Evolutionary conservation across 2,329 filamentous ascomycete genomes (phyloP), one percentile per base, ranked within the genome.

Genomic region (Aspergillus novoparasiticus): DNA sequence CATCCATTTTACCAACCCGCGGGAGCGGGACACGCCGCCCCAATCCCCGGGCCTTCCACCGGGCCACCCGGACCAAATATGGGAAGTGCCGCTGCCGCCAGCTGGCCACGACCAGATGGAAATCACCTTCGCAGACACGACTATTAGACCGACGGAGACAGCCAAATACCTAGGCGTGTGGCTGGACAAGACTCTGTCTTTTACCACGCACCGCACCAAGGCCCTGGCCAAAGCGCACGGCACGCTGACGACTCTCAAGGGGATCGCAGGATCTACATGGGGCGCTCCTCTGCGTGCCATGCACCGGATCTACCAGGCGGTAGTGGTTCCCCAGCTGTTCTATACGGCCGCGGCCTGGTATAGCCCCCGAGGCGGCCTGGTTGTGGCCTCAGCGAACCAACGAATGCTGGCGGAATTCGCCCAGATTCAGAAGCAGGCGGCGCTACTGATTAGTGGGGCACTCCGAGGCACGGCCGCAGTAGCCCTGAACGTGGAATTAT

Each of bases 281-380:
- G 61, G 61, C 2, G 39, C 39, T 19, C 61, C 61, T 1, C n/a
- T 64, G 9, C 12, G 19, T 23, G 64, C 46, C 9, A 66, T 75
- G 43, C 55, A 66, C 14, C 55, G 56, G 62, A 67, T 75, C 34
- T 75, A 74, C 57, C 32, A 71, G 65, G 70, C 64, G 45, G 69
- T 72, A n/a, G 64, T 70, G 19, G 65, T 75, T 26, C 72, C 68
- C 11, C 66, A 74, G 65, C 69, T 77, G 50, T 23, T 23, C 23
- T 23, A 23, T 3, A 3, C 23, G 23, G 23, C 23, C 23, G 23
- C 23, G 23, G 23, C 12, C 50, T 9, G 26, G 26, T 36, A 12
- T 14, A 36, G 34, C 12, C 34, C 12, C 10, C 14, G 12, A 36
- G 34, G 34, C 34, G 34, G 34, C 34, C 34, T 14, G 4, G 34